phyloP scores from a whole-genome alignment of 2,329 filamentous ascomycete species.

The Ramularia collo-cygni region DNA sequence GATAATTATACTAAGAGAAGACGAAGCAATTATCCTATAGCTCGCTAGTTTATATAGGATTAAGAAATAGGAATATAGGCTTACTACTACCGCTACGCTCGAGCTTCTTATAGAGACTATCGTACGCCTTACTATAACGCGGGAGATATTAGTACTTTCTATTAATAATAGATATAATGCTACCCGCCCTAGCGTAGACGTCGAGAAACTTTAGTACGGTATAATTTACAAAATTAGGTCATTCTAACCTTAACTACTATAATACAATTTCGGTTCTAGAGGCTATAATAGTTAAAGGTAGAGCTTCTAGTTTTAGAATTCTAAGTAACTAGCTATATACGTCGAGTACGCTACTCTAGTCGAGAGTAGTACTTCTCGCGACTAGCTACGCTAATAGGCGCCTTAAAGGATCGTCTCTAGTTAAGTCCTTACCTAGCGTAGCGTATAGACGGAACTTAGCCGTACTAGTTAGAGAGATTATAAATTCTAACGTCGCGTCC shows the following conservation, averaged over 20 bases:
- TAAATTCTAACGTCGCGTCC: slow-evolving; percentile 33
- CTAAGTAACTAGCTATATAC: slow-evolving; percentile 35
- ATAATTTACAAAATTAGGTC: slow-evolving; percentile 35
- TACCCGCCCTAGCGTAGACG: slow-evolving; percentile 29
- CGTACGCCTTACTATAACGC: slow-evolving; percentile 51
- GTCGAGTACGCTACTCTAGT: slow-evolving; percentile 4
- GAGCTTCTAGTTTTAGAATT: slow-evolving; percentile 25
- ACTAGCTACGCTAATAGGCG: slow-evolving; percentile 22
- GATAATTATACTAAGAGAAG: slow-evolving; percentile 45
- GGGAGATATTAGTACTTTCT: slow-evolving; percentile 48
- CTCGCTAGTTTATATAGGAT: slow-evolving; percentile 46
- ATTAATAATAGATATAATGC: slow-evolving; percentile 12
- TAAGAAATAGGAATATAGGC: slow-evolving; percentile 51
- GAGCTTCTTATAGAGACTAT: slow-evolving; percentile 46
- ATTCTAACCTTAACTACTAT: slow-evolving; percentile 32
- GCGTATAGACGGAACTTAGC: slow-evolving; percentile 29
- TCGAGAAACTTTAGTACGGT: slow-evolving; percentile 40
- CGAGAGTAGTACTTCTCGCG: slow-evolving; percentile 13
- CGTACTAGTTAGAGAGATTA: slow-evolving; percentile 22
- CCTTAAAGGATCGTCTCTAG: slow-evolving; percentile 20
- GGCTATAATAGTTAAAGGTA: slow-evolving; percentile 19
- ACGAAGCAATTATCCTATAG: slow-evolving; percentile 48
- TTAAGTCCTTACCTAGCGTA: slow-evolving; percentile 11
- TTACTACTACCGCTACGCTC: slow-evolving; percentile 9
- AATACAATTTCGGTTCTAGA: slow-evolving; percentile 24